phyloP scores from a whole-genome alignment of 1,284 basidiomycete genomes.

The Trichosporon faecale region DNA sequence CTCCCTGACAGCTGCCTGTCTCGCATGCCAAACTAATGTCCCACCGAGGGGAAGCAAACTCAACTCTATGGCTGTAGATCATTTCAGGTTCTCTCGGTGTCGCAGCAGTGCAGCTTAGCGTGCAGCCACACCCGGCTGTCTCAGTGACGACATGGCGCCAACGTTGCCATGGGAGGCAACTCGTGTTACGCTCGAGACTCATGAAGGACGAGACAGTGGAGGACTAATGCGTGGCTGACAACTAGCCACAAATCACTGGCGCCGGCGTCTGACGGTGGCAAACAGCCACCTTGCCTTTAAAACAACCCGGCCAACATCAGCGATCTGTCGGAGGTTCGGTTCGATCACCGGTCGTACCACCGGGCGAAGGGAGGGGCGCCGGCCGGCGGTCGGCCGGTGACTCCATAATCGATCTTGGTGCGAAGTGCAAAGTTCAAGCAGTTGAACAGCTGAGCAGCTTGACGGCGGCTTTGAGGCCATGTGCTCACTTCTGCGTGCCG shows the following conservation, averaged over 20 bases:
- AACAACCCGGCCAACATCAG: too few relatives aligned
- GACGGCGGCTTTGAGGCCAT: not conserved
- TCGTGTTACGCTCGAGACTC: not conserved
- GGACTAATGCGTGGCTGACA: not conserved
- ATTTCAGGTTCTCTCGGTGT: not conserved
- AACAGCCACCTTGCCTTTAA: too few relatives aligned
- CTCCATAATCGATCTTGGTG: not conserved
- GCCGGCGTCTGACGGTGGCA: too few relatives aligned
- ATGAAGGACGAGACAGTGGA: not conserved
- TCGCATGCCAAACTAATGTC: not conserved
- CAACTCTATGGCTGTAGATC: not conserved
- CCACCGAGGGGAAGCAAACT: not conserved
- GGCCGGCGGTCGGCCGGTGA: not conserved
- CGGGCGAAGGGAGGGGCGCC: not conserved
- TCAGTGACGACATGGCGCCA: not conserved
- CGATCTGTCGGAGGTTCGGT: not conserved
- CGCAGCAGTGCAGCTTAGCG: not conserved
- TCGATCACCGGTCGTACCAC: not conserved
- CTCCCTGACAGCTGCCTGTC: not conserved
- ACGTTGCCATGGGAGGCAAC: not conserved
- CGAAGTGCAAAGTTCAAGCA: not conserved
- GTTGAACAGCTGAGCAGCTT: not conserved
- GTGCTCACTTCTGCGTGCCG: not conserved
- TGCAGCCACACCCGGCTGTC: not conserved
- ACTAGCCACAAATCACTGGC: not conserved